Base-by-base conservation (phyloP, 371 early-diverging fungal genomes). In the Circinella umbellata region DNA sequence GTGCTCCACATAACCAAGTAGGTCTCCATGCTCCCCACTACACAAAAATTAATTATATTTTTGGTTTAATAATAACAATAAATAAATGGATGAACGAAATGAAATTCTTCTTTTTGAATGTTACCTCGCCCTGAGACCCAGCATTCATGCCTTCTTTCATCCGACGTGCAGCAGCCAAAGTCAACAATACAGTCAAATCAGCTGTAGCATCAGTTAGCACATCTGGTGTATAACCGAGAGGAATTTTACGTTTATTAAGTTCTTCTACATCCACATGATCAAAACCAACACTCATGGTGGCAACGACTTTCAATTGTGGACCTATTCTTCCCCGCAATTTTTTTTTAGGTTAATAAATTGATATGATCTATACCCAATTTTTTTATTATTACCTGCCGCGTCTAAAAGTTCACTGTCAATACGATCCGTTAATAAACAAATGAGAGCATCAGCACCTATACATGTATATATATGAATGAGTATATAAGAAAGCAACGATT, bases 121-220 rank as follows among this genome's bases (percentile, higher is more conserved):
- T 70, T 74, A 80, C 80, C 75, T 74, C 73, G 62, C 90, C 89
- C 17, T 78, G 73, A 48, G 85, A 76, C 17, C 88, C 91, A 15
- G 89, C 87, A 34, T 69, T 74, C 20, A 88, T 77, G 7, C 80
- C 77, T 76, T 89, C 88, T 55, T 89, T 88, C 69, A 94, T 83
- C 20, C 89, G 76, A 34, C 96, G 84, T 4, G 89, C 81, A 0
- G 92, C 91, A 34, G 91, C 88, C 60, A 96, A 77, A n/a, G 91
- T 86, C 63, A 96, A 76, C 17, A 91, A 78, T 6, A 92, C 84
- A 0, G 94, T 90, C 9, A 94, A 78, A 66, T 96, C 96, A 6
- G 96, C 96, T 3, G 92, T 91, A 0, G 95, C 95, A 70, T 95
- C 95, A 0, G 95, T 96, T 57, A 95, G 82, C 1, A 95, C 95